phyloP scores from a whole-genome alignment of 2,329 filamentous ascomycete genomes.

The Shiraia sp. region DNA sequence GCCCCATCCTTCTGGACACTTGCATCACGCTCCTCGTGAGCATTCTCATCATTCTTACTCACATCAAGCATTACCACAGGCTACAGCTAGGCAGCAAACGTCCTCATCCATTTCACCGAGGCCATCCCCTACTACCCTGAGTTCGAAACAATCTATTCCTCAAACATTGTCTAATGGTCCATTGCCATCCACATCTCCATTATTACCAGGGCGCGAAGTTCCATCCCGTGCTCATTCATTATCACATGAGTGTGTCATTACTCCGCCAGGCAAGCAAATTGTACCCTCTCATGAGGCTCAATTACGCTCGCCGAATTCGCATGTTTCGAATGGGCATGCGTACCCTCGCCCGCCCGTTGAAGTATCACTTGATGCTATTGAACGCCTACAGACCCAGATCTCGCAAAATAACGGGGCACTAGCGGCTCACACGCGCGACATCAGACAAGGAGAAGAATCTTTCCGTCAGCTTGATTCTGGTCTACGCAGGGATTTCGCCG shows the following conservation, averaged over 20 bases:
- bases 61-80: slow-evolving; percentile 22
- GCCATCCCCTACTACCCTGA: slow-evolving; percentile 20
- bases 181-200: slow-evolving; percentile 15
- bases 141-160: slow-evolving; percentile 13
- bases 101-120: slow-evolving; percentile 17
- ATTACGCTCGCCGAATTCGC: slow-evolving; percentile 13
- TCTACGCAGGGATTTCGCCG: slow-evolving; percentile 44
- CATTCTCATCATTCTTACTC: slow-evolving; percentile 19
- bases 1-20: slow-evolving; percentile 17
- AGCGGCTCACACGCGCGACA: slow-evolving; percentile 37
- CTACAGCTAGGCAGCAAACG: slow-evolving; percentile 18
- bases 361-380: slow-evolving; percentile 46
- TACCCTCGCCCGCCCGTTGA: slow-evolving; percentile 36
- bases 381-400: slow-evolving; percentile 54
- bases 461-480: slow-evolving; percentile 37
- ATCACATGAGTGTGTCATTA: slow-evolving; percentile 14
- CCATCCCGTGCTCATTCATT: slow-evolving; percentile 17
- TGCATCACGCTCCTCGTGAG: slow-evolving; percentile 16
- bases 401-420: slow-evolving; percentile 49
- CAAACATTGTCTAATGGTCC: slow-evolving; percentile 22
- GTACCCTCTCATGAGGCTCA: slow-evolving; percentile 15
- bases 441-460: slow-evolving; percentile 32
- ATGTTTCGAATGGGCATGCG: slow-evolving; percentile 28
- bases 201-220: slow-evolving; percentile 18
- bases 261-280: slow-evolving; percentile 19